Evolutionary conservation across 176 grass and related monocot genomes (phyloP), one percentile per base, ranked within the genome.

Genomic region (Elymus sibiricus): DNA sequence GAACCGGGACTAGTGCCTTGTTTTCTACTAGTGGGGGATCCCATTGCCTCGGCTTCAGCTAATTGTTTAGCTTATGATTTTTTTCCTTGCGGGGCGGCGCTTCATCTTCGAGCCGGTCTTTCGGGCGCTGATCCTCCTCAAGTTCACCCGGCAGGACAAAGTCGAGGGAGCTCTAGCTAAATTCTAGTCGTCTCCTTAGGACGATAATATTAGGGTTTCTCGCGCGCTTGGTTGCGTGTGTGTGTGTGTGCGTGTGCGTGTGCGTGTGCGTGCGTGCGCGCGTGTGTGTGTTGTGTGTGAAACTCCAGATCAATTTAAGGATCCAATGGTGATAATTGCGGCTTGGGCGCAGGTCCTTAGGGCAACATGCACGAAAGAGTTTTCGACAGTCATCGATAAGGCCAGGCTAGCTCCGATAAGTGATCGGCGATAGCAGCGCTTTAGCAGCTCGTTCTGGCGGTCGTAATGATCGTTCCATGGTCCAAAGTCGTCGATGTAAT

Each of bases 401-500:
- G 2, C 9, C 19, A 1, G 2, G 7, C 19, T 1, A 22, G 0
- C 19, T 56, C 2, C 0, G 1, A 7, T 56, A 56, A 9, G 17
- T 6, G 6, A 21, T 17, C 0, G 0, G 2, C 6, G 2, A 56
- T 19, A 53, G 6, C 0, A 6, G 19, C 0, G 0, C 0, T 0
- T 22, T 7, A 7, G 0, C 19, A 17, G 2, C 19, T 56, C 2
- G 0, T 56, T 56, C 0, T 9, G 53, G 19, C 2, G 0, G 53
- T 56, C 7, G 19, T 56, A 56, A 22, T 22, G 53, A 9, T 49
- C 4, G 2, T 16, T 49, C 1, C 1, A 5, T 49, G 3, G 14
- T 49, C 4, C 4, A 49, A 14, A 4, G 0, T 16, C 5, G 4
- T 49, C 5, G 46, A 53, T 19, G 16, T 19, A 53, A 7, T 53